Percentiles rank a stretch among this genome's conserved stretches.
Evolutionary conservation across 2,329 filamentous ascomycete genomes (phyloP).

Genomic region (Delphinella strobiligena): DNA sequence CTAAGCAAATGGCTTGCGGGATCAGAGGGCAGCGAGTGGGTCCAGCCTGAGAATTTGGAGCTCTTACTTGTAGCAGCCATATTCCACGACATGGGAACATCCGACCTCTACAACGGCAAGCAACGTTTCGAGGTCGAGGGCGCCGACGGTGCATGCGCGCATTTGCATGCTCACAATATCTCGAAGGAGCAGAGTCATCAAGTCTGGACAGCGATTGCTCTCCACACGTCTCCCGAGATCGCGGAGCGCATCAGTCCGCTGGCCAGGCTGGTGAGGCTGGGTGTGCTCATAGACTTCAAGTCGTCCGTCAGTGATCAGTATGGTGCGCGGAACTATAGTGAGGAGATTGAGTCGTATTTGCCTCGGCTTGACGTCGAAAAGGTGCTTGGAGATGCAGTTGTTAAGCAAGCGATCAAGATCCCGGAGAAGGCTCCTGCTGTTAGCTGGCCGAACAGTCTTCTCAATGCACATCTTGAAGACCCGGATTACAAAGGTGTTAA

Average conservation of each 20-base stretch:
- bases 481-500: conserved; percentile 16
- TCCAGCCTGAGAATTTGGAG: not conserved
- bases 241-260: conserved; percentile 31
- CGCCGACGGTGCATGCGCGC: conserved; percentile 27
- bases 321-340: conserved; percentile 13
- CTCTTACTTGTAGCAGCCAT: conserved; percentile 21
- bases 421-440: conserved; percentile 27
- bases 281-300: conserved; percentile 28
- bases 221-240: conserved; percentile 32
- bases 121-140: conserved; percentile 35
- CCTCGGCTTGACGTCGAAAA: conserved; percentile 30
- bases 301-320: conserved; percentile 2
- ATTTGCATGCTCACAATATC: conserved; percentile 18
- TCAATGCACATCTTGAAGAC: conserved; percentile 12
- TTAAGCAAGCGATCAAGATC: conserved; percentile 24
- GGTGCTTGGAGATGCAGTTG: conserved; percentile 30
- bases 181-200: conserved; percentile 17
- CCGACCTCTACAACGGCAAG: conserved; percentile 18
- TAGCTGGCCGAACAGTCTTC: conserved; percentile 15
- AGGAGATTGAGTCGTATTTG: conserved; percentile 18
- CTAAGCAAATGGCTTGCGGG: conserved; percentile 9
- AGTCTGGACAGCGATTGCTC: conserved; percentile 32
- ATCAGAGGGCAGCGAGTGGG: not conserved
- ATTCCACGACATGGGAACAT: conserved; percentile 25
- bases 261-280: conserved; percentile 24